Evolutionary conservation across 1,139 yeast genomes (phyloP).

Genomic region (Blastobotrys illinoisensis): DNA sequence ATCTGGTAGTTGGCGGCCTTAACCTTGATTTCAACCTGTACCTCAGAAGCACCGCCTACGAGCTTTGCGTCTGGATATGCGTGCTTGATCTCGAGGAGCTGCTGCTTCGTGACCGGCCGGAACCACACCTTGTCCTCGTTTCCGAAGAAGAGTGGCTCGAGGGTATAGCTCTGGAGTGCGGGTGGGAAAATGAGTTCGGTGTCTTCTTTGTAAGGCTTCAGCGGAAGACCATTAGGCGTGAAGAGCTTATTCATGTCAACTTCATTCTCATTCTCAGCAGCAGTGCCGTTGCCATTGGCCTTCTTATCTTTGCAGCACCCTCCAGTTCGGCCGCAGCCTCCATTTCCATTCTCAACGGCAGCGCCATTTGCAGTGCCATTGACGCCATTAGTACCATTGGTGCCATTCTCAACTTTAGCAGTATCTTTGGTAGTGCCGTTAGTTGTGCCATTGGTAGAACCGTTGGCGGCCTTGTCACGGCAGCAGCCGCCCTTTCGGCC

Average conservation of each 20-base stretch:
- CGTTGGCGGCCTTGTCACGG: slow-evolving; percentile 18
- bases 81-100: slow-evolving; percentile 34
- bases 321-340: slow-evolving; percentile 17
- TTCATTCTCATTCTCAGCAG: slow-evolving; percentile 22
- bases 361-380: slow-evolving; percentile 4
- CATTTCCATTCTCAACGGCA: slow-evolving; percentile 8
- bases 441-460: slow-evolving; percentile 2
- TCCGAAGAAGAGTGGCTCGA: slow-evolving; percentile 35
- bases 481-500: slow-evolving; percentile 20
- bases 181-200: slow-evolving; percentile 40
- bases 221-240: slow-evolving; percentile 35
- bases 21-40: slow-evolving; percentile 42
- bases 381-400: slow-evolving; percentile 3
- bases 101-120: slow-evolving; percentile 38
- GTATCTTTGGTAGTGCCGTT: slow-evolving; percentile 3
- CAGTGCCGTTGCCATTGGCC: slow-evolving; percentile 19
- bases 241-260: slow-evolving; percentile 14
- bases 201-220: slow-evolving; percentile 35
- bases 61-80: slow-evolving; percentile 37
- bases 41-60: slow-evolving; percentile 45
- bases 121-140: slow-evolving; percentile 38
- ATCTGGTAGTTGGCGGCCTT: slow-evolving; percentile 39
- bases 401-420: neutral
- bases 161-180: slow-evolving; percentile 28
- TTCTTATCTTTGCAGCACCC: slow-evolving; percentile 23